phyloP scores from a whole-genome alignment of 345 rosid species.

The Brassica carinata region DNA sequence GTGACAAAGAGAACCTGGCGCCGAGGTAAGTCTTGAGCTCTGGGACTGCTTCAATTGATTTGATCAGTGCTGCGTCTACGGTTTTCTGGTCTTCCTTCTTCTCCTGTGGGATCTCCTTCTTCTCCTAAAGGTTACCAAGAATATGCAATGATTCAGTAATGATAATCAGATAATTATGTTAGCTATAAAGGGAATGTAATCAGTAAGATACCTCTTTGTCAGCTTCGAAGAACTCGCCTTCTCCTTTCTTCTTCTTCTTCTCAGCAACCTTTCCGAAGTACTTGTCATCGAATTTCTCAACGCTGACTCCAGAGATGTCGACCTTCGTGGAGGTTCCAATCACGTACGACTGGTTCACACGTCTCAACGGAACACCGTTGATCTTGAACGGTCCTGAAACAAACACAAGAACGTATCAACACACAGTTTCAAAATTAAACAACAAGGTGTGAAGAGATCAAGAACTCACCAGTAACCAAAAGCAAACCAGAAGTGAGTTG shows the following conservation, averaged over 20 bases:
- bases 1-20: slow-evolving; percentile 80
- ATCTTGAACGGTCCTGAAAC: background rate
- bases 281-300: background rate
- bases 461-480: background rate
- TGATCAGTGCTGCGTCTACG: slow-evolving; percentile 62
- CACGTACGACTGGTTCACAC: background rate
- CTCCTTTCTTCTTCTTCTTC: background rate
- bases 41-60: slow-evolving; percentile 65
- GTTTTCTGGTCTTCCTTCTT: slow-evolving; percentile 87
- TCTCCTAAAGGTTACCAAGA: slow-evolving; percentile 42
- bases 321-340: background rate
- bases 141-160: background rate
- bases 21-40: slow-evolving; percentile 77
- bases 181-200: no score
- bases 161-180: background rate
- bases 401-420: background rate
- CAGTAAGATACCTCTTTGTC: background rate
- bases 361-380: background rate
- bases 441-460: background rate
- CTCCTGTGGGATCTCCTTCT: slow-evolving; percentile 65
- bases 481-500: background rate
- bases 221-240: background rate
- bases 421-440: background rate
- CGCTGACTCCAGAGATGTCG: background rate
- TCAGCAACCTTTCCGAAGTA: background rate